These are phyloP conservation scores for Suillus alpinus DNA, from an alignment of 768 basidiomycete genomes.

Conservation along the genomic window DNA sequence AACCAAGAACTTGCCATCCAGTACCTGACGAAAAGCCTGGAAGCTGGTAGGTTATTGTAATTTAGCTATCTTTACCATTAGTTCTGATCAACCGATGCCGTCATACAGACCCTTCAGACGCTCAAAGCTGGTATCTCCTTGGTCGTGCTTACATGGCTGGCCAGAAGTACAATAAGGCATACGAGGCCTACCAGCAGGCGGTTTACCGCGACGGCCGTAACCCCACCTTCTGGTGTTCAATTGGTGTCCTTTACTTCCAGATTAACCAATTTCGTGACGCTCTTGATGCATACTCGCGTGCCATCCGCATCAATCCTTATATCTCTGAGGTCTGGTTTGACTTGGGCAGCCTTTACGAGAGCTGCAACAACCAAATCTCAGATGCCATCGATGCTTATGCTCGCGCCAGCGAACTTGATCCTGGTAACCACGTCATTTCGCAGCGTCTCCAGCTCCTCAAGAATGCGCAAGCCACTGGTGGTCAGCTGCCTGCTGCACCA, in stretches of 20 bases:
- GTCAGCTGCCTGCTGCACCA: slow-evolving; percentile 80
- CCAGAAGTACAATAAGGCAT: slow-evolving; percentile 98
- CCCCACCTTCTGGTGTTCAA: slow-evolving; percentile 99
- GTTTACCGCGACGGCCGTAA: slow-evolving; percentile 99
- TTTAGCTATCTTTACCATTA: not conserved
- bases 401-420: slow-evolving; percentile 91
- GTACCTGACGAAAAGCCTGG: slow-evolving; percentile 91
- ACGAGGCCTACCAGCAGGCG: slow-evolving; percentile 98
- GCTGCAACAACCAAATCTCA: slow-evolving; percentile 97
- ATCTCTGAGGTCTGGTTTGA: slow-evolving; percentile 85
- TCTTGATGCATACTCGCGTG: slow-evolving; percentile 97
- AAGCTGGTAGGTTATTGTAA: slow-evolving; percentile 66
- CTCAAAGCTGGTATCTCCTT: slow-evolving; percentile 98
- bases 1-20: slow-evolving; percentile 94
- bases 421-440: slow-evolving; percentile 76
- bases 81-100: slow-evolving; percentile 4
- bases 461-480: slow-evolving; percentile 73
- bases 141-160: slow-evolving; percentile 99
- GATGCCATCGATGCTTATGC: slow-evolving; percentile 99
- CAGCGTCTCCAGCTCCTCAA: slow-evolving; percentile 76
- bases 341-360: slow-evolving; percentile 94
- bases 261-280: slow-evolving; percentile 99
- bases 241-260: slow-evolving; percentile 98
- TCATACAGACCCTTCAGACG: slow-evolving; percentile 81
- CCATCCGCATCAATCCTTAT: slow-evolving; percentile 98